Conservation (phyloP, 768 basidiomycete species). For the Saitozyma sp. region DNA sequence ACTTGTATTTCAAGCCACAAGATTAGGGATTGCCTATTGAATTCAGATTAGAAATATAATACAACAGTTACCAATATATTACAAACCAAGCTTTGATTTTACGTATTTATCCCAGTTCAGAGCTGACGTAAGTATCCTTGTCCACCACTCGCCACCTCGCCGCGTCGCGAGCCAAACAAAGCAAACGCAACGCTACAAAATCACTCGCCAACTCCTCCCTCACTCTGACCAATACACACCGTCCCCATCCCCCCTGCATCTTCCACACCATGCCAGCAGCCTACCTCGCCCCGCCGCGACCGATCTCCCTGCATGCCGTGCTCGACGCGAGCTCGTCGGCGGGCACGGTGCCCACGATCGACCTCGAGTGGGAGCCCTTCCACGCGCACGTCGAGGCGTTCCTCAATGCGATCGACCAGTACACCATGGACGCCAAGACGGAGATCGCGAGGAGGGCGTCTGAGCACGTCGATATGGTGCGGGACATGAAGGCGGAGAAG, state of each 20-base stretch:
- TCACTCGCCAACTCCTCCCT: too few relatives aligned
- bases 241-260: not conserved
- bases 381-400: slow-evolving; percentile 41
- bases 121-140: too few relatives aligned
- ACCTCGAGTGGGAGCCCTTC: slow-evolving; percentile 46
- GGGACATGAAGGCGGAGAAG: slow-evolving; percentile 64
- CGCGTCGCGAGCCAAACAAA: too few relatives aligned
- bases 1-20: too few relatives aligned
- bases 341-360: slow-evolving; percentile 21
- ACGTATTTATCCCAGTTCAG: too few relatives aligned
- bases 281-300: slow-evolving; percentile 16
- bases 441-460: slow-evolving; percentile 69
- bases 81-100: too few relatives aligned
- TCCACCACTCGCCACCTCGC: too few relatives aligned
- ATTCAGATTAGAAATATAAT: too few relatives aligned
- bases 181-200: not conserved
- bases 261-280: slow-evolving; percentile 7
- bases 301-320: slow-evolving; percentile 24
- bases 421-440: slow-evolving; percentile 69
- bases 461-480: slow-evolving; percentile 64
- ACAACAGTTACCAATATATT: too few relatives aligned
- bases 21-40: too few relatives aligned
- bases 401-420: slow-evolving; percentile 55
- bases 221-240: not conserved
- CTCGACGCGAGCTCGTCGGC: slow-evolving; percentile 19